Evolutionary conservation across 1,139 yeast species (phyloP).

Genomic region (Suhomyces panamericanus): DNA sequence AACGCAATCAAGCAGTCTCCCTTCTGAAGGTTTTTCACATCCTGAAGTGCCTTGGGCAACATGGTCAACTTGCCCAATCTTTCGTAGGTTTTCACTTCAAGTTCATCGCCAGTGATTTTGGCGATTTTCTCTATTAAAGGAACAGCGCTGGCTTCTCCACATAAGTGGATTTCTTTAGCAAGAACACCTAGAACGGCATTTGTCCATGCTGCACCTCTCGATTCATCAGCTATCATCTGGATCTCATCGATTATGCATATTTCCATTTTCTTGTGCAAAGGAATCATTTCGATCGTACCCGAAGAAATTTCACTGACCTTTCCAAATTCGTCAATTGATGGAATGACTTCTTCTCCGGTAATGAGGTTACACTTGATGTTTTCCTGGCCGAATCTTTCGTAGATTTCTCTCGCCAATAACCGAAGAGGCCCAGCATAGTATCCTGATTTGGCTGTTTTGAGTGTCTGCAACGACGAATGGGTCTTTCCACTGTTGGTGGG

Average conservation of each 20-base stretch:
- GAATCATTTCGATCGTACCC: slow-evolving; percentile 94
- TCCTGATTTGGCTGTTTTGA: slow-evolving; percentile 73
- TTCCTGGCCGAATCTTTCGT: slow-evolving; percentile 69
- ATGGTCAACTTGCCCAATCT: slow-evolving; percentile 74
- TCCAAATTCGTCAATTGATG: slow-evolving; percentile 68
- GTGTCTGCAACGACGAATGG: slow-evolving; percentile 69
- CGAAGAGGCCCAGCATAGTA: slow-evolving; percentile 95
- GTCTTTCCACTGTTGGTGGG: slow-evolving; percentile 99
- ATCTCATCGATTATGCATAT: slow-evolving; percentile 93
- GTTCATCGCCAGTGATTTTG: slow-evolving; percentile 73
- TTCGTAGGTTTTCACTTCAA: slow-evolving; percentile 65
- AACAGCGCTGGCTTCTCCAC: slow-evolving; percentile 89
- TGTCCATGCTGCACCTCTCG: slow-evolving; percentile 95
- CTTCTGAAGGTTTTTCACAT: slow-evolving; percentile 41
- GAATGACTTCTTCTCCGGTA: slow-evolving; percentile 91
- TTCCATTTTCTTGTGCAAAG: slow-evolving; percentile 65
- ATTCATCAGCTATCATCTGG: slow-evolving; percentile 83
- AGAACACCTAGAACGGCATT: slow-evolving; percentile 83
- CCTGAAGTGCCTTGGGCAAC: slow-evolving; percentile 37
- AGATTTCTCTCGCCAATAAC: slow-evolving; percentile 85
- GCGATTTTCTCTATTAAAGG: slow-evolving; percentile 60
- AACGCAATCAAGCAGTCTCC: slow-evolving; percentile 95
- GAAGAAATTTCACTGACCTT: slow-evolving; percentile 71
- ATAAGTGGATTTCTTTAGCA: slow-evolving; percentile 83
- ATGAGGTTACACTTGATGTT: slow-evolving; percentile 75